Percentiles rank a stretch among this genome's conserved stretches.
phyloP scores from a whole-genome alignment of 208 protist genomes.

The Trichomonas gallinae region DNA sequence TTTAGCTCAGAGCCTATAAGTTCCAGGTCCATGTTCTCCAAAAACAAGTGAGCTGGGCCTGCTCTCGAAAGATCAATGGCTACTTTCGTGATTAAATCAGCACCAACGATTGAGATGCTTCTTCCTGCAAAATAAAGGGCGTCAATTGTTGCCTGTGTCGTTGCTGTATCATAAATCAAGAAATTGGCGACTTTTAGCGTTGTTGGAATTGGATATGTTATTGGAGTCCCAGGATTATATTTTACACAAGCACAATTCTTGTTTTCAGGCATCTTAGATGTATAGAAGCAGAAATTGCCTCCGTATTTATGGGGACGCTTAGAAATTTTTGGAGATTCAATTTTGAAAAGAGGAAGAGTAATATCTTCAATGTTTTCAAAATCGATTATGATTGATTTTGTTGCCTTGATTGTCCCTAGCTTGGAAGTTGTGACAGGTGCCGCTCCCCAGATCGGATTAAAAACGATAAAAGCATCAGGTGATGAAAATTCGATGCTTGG shows the following conservation, averaged over 20 bases:
- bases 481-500: not conserved
- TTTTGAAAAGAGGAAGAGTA: not conserved
- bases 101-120: not conserved
- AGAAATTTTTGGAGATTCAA: not conserved
- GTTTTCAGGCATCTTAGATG: not conserved
- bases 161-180: not conserved
- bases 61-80: not conserved
- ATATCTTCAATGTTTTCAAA: not conserved
- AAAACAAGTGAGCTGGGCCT: not conserved
- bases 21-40: not conserved
- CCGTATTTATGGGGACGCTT: not conserved
- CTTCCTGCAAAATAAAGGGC: not conserved
- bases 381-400: not conserved
- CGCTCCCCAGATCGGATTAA: not conserved
- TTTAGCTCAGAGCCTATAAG: not conserved
- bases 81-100: not conserved
- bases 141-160: not conserved
- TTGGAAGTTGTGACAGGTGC: not conserved
- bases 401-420: not conserved
- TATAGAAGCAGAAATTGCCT: not conserved
- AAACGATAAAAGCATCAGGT: not conserved
- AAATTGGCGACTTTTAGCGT: not conserved
- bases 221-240: not conserved
- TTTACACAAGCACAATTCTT: not conserved
- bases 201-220: not conserved